phyloP scores from a whole-genome alignment of 2,329 filamentous ascomycete species.

The Coniella vitis region DNA sequence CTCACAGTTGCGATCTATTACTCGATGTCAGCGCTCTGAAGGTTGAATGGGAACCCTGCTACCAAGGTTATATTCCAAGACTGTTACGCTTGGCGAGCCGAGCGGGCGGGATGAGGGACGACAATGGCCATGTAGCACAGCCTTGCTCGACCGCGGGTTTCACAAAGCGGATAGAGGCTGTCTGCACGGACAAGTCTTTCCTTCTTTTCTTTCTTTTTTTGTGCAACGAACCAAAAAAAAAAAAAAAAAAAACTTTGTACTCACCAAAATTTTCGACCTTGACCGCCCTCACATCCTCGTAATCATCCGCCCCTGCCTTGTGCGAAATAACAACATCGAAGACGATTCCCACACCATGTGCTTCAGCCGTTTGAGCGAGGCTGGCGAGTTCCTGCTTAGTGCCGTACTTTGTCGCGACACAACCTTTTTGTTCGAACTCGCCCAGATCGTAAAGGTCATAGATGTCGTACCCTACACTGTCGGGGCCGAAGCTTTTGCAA shows the following conservation, averaged over 20 bases:
- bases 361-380: conserved; percentile 43
- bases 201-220: no score
- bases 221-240: no score
- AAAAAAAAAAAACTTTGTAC: conserved; percentile 22
- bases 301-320: conserved; percentile 60
- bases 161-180: background rate
- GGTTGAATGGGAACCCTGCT: conserved; percentile 2
- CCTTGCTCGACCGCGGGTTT: background rate
- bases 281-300: conserved; percentile 51
- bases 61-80: no score
- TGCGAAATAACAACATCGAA: conserved; percentile 70
- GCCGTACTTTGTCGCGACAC: conserved; percentile 61
- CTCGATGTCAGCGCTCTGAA: background rate
- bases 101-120: no score
- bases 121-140: background rate
- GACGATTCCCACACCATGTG: conserved; percentile 49
- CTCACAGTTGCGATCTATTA: conserved; percentile 45
- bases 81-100: background rate
- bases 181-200: background rate
- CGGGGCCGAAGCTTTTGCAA: conserved; percentile 57
- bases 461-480: conserved; percentile 63
- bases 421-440: conserved; percentile 65
- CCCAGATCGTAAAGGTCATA: conserved; percentile 65
- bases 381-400: conserved; percentile 50
- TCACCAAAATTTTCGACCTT: conserved; percentile 46